phyloP scores from a whole-genome alignment of 768 basidiomycete species.

The Cubamyces lactineus region DNA sequence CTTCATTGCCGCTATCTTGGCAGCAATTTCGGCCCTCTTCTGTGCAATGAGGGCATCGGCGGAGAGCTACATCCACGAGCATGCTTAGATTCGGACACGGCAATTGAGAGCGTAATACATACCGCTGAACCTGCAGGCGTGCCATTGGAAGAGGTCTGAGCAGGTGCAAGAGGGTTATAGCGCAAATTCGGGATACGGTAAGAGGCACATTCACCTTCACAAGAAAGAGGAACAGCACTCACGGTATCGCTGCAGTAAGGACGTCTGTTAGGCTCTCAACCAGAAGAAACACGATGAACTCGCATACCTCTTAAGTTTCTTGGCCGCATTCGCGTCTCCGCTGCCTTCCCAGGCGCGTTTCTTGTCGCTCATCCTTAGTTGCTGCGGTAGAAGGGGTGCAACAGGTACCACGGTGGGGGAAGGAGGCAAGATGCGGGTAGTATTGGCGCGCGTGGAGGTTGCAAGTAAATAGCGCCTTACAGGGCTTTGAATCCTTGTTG shows the following conservation, averaged over 20 bases:
- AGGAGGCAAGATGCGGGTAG: conserved; percentile 10
- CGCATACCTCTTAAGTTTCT: conserved; percentile 71
- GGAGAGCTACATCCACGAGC: conserved; percentile 40
- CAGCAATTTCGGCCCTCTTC: conserved; percentile 82
- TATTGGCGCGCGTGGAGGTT: not conserved
- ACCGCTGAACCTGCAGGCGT: conserved; percentile 46
- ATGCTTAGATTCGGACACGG: conserved; percentile 5
- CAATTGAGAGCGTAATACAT: not conserved
- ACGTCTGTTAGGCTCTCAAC: conserved; percentile 22
- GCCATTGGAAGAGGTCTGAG: conserved; percentile 57
- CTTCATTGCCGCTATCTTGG: conserved; percentile 81
- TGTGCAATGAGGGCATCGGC: conserved; percentile 75
- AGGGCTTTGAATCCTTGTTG: too few species aligned
- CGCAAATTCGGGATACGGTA: conserved; percentile 56
- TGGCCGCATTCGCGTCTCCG: conserved; percentile 49
- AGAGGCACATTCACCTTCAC: conserved; percentile 73
- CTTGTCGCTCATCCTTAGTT: conserved; percentile 59
- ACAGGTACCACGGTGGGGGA: conserved; percentile 5
- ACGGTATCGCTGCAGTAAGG: conserved; percentile 62
- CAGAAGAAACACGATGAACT: conserved; percentile 8
- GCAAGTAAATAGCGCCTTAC: not conserved
- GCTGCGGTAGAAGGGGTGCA: not conserved
- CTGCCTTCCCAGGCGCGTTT: conserved; percentile 64
- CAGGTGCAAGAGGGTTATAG: conserved; percentile 65
- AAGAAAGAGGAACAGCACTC: conserved; percentile 51